Percentiles rank a stretch among this genome's conserved stretches.
These are phyloP conservation scores for Rhodotorula sp. DNA, from an alignment of 1,284 basidiomycete species.

Conservation along the genomic window DNA sequence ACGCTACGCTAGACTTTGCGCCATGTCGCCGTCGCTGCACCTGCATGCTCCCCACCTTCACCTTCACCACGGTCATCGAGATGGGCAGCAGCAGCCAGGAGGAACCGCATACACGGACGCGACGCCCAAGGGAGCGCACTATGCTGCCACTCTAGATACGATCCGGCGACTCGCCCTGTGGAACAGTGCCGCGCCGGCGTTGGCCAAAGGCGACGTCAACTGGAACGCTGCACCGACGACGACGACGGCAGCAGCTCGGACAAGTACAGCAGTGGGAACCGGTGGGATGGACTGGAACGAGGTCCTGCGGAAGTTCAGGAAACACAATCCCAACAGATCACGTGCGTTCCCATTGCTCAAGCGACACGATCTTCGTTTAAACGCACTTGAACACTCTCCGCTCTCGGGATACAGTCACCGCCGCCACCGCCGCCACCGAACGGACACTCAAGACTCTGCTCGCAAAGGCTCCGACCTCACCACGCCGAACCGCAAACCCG, in stretches of 20 bases:
- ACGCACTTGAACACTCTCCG: background rate
- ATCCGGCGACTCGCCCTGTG: slow-evolving; percentile 24
- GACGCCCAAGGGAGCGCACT: slow-evolving; percentile 23
- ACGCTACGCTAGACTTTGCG: too few relatives aligned
- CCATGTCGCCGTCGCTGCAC: slow-evolving; percentile 8
- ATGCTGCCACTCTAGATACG: slow-evolving; percentile 26
- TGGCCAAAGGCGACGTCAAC: slow-evolving; percentile 20
- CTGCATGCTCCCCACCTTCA: background rate
- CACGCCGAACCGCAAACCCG: background rate
- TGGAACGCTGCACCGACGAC: background rate
- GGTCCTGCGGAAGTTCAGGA: slow-evolving; percentile 33
- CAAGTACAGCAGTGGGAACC: background rate
- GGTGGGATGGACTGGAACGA: slow-evolving; percentile 37
- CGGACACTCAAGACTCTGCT: slow-evolving; percentile 13
- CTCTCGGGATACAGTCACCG: slow-evolving; percentile 10
- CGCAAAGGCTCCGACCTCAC: background rate
- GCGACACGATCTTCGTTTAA: background rate
- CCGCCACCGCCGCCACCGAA: slow-evolving; percentile 17
- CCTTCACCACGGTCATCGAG: background rate
- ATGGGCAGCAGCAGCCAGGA: background rate
- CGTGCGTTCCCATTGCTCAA: slow-evolving; percentile 5
- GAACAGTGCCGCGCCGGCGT: background rate
- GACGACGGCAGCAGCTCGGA: background rate
- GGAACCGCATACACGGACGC: background rate
- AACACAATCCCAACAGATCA: slow-evolving; percentile 28